These are phyloP conservation scores for Earliella scabrosa DNA, from an alignment of 1,284 basidiomycete genomes.

Conservation along the genomic window DNA sequence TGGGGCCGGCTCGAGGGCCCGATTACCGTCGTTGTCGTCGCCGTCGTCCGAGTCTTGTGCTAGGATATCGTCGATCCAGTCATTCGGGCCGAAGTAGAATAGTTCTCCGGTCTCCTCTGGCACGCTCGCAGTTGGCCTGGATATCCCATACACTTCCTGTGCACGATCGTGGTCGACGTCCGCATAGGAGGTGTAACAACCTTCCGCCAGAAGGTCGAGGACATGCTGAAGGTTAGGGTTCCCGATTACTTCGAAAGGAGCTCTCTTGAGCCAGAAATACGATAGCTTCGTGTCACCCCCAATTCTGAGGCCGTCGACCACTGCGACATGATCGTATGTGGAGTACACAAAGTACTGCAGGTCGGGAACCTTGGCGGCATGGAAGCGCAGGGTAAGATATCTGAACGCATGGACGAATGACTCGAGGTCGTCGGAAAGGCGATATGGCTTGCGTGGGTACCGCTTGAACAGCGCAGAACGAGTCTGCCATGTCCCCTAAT, in stretches of 20 bases:
- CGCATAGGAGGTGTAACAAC: background rate
- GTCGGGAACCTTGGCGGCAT: background rate
- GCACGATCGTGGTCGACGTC: background rate
- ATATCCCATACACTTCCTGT: background rate
- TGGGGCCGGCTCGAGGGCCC: no score
- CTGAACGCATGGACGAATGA: slow-evolving; percentile 8
- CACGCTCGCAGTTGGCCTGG: no score
- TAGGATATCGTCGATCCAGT: no score
- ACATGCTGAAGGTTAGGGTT: background rate
- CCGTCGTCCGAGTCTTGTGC: no score
- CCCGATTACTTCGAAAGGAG: background rate
- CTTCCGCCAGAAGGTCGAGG: background rate
- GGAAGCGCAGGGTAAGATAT: background rate
- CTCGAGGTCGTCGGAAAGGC: slow-evolving; percentile 18
- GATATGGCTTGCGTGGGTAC: slow-evolving; percentile 5
- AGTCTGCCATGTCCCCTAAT: slow-evolving; percentile 21
- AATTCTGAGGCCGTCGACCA: background rate
- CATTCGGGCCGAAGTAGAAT: no score
- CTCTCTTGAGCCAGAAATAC: background rate
- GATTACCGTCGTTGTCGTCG: no score
- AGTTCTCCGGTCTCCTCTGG: no score
- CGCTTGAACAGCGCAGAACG: slow-evolving; percentile 5
- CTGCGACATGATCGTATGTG: background rate
- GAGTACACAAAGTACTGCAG: no score
- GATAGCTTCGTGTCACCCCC: background rate